These are phyloP conservation scores for Draba incana DNA, from an alignment of 345 rosid species.

Conservation along the genomic window DNA sequence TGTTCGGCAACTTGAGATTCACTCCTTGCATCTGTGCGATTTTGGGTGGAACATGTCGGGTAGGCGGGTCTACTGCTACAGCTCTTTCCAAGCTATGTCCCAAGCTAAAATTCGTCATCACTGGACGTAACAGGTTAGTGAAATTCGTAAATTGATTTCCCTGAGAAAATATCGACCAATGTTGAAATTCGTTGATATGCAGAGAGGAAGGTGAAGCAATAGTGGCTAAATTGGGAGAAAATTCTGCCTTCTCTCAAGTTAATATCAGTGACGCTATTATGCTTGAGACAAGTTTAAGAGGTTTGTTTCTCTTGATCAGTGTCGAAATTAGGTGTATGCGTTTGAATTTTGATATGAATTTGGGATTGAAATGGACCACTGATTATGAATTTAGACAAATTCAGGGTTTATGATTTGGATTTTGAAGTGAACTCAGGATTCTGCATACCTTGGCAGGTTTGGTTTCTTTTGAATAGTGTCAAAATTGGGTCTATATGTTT, in stretches of 20 bases:
- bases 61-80: conserved; percentile 90
- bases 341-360: too few relatives aligned
- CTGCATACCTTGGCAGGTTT: too few relatives aligned
- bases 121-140: conserved; percentile 74
- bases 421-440: too few relatives aligned
- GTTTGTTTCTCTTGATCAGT: conserved; percentile 40
- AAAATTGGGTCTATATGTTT: too few relatives aligned
- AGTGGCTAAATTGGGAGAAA: conserved; percentile 75
- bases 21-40: conserved; percentile 13
- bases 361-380: too few relatives aligned
- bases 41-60: conserved; percentile 94
- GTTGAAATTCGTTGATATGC: neutral
- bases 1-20: too few relatives aligned
- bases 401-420: too few relatives aligned
- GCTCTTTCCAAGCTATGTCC: conserved; percentile 90
- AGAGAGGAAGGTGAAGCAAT: conserved; percentile 85
- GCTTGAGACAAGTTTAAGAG: conserved; percentile 58
- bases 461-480: too few relatives aligned
- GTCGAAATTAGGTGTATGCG: too few relatives aligned
- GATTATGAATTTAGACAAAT: too few relatives aligned
- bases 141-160: neutral
- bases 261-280: conserved; percentile 54
- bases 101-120: conserved; percentile 63
- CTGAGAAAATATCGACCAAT: neutral
- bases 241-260: conserved; percentile 66